phyloP scores from a whole-genome alignment of 306 rosid species.

The Notholithocarpus densiflorus region DNA sequence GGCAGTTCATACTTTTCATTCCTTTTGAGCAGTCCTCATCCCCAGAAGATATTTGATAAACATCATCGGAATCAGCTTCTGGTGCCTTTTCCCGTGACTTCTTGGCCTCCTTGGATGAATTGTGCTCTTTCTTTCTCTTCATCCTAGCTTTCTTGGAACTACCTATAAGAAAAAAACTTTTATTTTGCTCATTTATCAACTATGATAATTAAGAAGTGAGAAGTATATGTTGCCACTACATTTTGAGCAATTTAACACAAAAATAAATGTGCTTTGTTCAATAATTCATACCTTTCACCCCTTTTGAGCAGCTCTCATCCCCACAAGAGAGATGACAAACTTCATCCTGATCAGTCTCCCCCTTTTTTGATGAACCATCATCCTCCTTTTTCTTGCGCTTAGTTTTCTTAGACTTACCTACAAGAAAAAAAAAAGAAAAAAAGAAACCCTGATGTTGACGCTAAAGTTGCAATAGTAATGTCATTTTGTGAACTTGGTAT shows the following conservation, averaged over 20 bases:
- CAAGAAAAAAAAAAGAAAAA: conserved; percentile 11
- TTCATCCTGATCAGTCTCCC: conserved; percentile 23
- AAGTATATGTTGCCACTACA: background rate
- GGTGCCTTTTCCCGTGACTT: conserved; percentile 27
- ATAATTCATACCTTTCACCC: conserved; percentile 43
- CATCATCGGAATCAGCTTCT: conserved; percentile 25
- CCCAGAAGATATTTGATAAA: conserved; percentile 35
- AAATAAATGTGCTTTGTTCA: conserved; percentile 3
- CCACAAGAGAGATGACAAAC: conserved; percentile 34
- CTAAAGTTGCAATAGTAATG: background rate
- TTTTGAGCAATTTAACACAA: background rate
- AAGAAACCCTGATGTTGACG: background rate
- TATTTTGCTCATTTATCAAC: background rate
- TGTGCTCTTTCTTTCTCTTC: conserved; percentile 31
- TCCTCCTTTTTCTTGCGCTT: conserved; percentile 41
- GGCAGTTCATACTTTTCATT: conserved; percentile 42
- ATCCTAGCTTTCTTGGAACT: conserved; percentile 45
- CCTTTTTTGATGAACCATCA: conserved; percentile 15
- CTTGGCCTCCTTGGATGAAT: conserved; percentile 21
- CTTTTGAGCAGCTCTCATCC: conserved; percentile 47
- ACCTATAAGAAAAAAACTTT: background rate
- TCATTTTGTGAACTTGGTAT: background rate
- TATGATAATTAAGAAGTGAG: background rate
- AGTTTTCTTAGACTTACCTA: conserved; percentile 55
- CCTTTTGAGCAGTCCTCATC: conserved; percentile 53